Base-by-base conservation (phyloP, 2,329 filamentous ascomycete species). In the Rugonectria rugulosa region DNA sequence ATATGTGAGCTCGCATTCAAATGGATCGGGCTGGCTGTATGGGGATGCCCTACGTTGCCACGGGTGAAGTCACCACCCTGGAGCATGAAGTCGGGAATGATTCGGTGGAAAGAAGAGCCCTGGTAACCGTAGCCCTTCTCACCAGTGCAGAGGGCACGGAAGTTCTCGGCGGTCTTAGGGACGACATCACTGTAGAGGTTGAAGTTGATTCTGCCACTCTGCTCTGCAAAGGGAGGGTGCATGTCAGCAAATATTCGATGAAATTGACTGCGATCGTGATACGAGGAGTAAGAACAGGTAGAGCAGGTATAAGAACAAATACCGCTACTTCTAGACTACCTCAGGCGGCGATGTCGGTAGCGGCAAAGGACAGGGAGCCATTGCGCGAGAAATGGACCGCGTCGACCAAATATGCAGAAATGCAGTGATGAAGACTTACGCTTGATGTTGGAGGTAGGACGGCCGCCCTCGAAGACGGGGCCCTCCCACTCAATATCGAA, bases 21-120 rank as follows among this genome's bases (percentile, higher is more conserved):
- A 3, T n/a, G 24, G 9, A 7, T 9, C 6, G 10, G 37, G 19
- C 24, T 19, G 23, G 6, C 15, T 10, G 21, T 11, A 37, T 15
- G 34, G 2, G 19, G 9, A 40, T 17, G 38, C 79, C 90, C 77
- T 83, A 96, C 92, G 79, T 96, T 95, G 73, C 88, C 87, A 73
- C 90, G 90, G 79, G 92, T 96, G 83, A 96, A 96, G 85, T 96
- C 92, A 85, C 92, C 92, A 76, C 92, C 92, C 85, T 96, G 92
- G 70, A 96, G 88, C 92, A 96, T 96, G 85, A 96, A 96, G 55
- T 91, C 77, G 68, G 90, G 90, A 78, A 96, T 96, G 78, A 97
- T 88, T 70, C 92, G 91, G 86, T 97, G 92, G 88, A 96, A 96
- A 66, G 84, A 83, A 68, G 91, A 95, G 73, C 86, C 87, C 76